A percentile compares a stretch with the other conserved stretches of the same genome.
Conservation (phyloP, 192 early-diverging fungal genomes). For the Fimicolochytrium jonesii region DNA sequence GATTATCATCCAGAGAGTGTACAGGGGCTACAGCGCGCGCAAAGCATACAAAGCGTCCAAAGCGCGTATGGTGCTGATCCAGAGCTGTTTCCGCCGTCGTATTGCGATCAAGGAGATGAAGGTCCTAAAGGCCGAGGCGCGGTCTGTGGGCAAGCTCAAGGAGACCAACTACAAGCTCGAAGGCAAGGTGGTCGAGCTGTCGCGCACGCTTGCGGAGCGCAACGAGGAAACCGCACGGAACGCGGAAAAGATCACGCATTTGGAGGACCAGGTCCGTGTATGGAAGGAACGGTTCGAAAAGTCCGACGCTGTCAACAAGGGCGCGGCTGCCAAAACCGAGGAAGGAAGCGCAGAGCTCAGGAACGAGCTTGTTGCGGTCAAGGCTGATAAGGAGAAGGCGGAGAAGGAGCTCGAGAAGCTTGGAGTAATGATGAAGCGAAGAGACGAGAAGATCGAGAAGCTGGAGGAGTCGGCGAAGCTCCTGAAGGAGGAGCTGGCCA, state of each 20-base stretch:
- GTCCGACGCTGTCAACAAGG: slow-evolving; percentile 55
- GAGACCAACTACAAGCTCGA: slow-evolving; percentile 92
- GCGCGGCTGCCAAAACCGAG: slow-evolving; percentile 37
- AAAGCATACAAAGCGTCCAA: slow-evolving; percentile 51
- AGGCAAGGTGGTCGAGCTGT: slow-evolving; percentile 93
- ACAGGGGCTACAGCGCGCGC: slow-evolving; percentile 62
- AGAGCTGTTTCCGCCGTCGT: slow-evolving; percentile 76
- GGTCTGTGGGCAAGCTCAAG: slow-evolving; percentile 89
- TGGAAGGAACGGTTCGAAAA: slow-evolving; percentile 74
- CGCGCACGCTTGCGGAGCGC: slow-evolving; percentile 64
- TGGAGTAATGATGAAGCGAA: slow-evolving; percentile 50
- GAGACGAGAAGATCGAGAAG: slow-evolving; percentile 61
- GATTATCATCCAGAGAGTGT: slow-evolving; percentile 68
- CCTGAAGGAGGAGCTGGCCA: slow-evolving; percentile 63
- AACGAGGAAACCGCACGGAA: slow-evolving; percentile 66
- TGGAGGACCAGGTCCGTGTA: slow-evolving; percentile 59
- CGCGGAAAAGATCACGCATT: slow-evolving; percentile 49
- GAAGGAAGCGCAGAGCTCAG: slow-evolving; percentile 58
- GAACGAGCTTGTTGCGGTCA: slow-evolving; percentile 51
- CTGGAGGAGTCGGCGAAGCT: slow-evolving; percentile 50
- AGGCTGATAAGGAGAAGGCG: slow-evolving; percentile 53
- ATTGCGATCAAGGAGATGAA: slow-evolving; percentile 67
- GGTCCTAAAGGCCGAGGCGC: slow-evolving; percentile 73
- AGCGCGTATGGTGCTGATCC: slow-evolving; percentile 66
- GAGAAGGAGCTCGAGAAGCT: slow-evolving; percentile 59